Conservation (phyloP, 306 rosid genomes). For the Castanea crenata region DNA sequence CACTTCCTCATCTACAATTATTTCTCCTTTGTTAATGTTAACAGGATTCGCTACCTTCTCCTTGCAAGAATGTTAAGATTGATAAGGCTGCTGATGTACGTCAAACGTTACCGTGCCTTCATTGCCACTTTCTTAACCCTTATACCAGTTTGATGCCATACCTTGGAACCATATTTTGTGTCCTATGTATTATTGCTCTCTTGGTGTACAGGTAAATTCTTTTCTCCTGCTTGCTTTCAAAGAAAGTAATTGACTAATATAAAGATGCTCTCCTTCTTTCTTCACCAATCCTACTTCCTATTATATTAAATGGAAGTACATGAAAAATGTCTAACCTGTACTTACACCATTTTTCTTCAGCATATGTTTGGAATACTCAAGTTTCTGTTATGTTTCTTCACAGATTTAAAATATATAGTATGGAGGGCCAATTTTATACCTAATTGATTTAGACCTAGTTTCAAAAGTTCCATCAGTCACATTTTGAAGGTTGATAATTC, state of each 20-base stretch:
- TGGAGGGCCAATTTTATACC: neutral
- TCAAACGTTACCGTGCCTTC: conserved; percentile 78
- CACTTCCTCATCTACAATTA: neutral
- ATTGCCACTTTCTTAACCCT: conserved; percentile 89
- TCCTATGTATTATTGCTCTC: conserved; percentile 78
- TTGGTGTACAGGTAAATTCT: conserved; percentile 85
- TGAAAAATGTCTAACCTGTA: neutral
- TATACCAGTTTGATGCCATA: conserved; percentile 97
- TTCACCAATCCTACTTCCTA: no score
- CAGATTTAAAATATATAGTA: neutral
- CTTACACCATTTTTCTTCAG: neutral
- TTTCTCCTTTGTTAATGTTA: conserved; percentile 16
- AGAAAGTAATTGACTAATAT: conserved; percentile 19
- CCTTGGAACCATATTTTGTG: conserved; percentile 86
- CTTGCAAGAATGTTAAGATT: conserved; percentile 89
- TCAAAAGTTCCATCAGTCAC: neutral
- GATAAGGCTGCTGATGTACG: conserved; percentile 87
- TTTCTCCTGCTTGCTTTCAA: conserved; percentile 11
- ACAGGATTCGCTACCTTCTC: conserved; percentile 98
- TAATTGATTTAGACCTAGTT: neutral
- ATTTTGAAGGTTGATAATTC: neutral
- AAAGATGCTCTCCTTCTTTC: conserved; percentile 10
- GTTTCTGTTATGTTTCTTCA: neutral
- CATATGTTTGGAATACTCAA: neutral
- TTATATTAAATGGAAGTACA: neutral